Conservation (phyloP, 2,329 filamentous ascomycete genomes). For the Aspergillus fijiensis region DNA sequence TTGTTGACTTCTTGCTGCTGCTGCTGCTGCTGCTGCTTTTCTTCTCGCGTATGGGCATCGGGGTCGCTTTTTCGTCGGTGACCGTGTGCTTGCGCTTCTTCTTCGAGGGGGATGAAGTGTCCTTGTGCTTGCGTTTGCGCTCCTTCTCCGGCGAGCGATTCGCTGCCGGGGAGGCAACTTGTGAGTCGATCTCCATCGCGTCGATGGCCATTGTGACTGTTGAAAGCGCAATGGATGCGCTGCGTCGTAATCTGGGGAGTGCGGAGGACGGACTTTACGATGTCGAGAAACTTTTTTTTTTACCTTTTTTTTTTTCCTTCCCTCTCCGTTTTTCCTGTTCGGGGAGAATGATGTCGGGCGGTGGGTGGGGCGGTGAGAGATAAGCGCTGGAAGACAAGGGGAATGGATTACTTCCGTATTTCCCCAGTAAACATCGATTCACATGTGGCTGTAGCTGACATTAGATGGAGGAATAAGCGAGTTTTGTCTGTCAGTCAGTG, state of each 20-base stretch:
- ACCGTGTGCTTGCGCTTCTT: conserved; percentile 45
- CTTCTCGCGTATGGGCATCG: conserved; percentile 9
- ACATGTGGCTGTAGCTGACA: not conserved
- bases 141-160: conserved; percentile 31
- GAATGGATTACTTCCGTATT: not conserved
- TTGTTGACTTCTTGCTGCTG: conserved; percentile 5
- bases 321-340: conserved; percentile 8
- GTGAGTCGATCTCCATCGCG: conserved; percentile 42
- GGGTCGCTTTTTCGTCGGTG: conserved; percentile 13
- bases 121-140: conserved; percentile 48
- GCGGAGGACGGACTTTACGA: conserved; percentile 2
- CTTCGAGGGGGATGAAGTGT: conserved; percentile 39
- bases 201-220: conserved; percentile 37
- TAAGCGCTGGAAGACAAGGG: not conserved
- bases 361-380: conserved; percentile 15
- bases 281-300: conserved; percentile 17
- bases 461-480: not conserved
- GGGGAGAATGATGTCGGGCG: conserved; percentile 12
- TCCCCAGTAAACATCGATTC: not conserved
- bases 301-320: not conserved
- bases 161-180: conserved; percentile 18
- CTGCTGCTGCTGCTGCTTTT: conserved; percentile 30
- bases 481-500: too few species aligned
- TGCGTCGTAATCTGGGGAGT: not conserved
- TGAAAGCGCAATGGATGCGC: conserved; percentile 12